Conservation (phyloP, 495 filamentous ascomycete species). For the Cercophora samala region DNA sequence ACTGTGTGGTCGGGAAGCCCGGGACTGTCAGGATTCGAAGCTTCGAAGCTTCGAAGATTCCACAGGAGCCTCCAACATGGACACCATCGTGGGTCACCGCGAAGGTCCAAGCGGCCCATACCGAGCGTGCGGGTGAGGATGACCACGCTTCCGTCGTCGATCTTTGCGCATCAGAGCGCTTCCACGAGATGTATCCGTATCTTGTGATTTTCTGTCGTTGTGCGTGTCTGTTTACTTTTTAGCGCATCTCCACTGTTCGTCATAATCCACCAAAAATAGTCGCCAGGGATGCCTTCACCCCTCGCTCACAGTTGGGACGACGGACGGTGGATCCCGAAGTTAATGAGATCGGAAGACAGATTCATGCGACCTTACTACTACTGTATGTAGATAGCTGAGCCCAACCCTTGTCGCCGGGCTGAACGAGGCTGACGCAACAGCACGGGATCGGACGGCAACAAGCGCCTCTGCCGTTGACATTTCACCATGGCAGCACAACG, state of each 20-base stretch:
- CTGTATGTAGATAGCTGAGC: no score
- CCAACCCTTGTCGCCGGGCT: not conserved
- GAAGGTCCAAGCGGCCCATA: not conserved
- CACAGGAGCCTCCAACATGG: conserved; percentile 8
- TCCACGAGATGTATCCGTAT: no score
- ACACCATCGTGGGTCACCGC: not conserved
- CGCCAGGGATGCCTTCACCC: not conserved
- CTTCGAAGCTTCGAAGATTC: conserved; percentile 6
- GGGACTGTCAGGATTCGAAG: conserved; percentile 8
- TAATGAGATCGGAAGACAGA: not conserved
- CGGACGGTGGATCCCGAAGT: conserved; percentile 4
- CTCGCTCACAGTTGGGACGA: not conserved
- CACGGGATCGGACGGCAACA: not conserved
- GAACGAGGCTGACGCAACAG: not conserved
- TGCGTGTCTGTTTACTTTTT: not conserved
- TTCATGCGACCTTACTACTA: conserved; percentile 3
- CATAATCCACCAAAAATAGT: conserved; percentile 11
- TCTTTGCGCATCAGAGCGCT: no score
- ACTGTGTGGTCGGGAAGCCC: conserved; percentile 4
- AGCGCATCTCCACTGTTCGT: conserved; percentile 1
- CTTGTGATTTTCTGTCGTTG: not conserved
- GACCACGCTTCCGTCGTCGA: no score
- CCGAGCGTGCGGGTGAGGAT: not conserved
- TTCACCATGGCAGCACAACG: not conserved
- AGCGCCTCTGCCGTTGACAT: not conserved